phyloP scores from a whole-genome alignment of 2,329 filamentous ascomycete species.

The Dactylellina cionopaga region DNA sequence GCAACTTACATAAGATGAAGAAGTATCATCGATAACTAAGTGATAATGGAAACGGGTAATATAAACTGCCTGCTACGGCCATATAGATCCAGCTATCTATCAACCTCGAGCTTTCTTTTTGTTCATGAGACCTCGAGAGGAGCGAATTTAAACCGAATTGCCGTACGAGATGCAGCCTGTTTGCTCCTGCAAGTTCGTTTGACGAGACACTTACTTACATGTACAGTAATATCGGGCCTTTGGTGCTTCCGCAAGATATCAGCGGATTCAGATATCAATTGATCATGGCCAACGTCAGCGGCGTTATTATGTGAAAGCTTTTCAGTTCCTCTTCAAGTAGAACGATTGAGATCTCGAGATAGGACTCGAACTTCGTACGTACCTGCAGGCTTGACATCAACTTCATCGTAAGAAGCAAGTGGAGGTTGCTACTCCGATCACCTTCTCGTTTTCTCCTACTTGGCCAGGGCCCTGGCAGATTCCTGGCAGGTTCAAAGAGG shows the following conservation, averaged over 20 bases:
- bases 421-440: background rate
- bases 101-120: no score
- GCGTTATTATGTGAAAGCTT: background rate
- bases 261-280: no score
- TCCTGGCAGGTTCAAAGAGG: no score
- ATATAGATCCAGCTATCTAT: background rate
- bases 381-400: background rate
- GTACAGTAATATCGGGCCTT: no score
- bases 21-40: background rate
- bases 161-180: background rate
- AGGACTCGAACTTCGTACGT: background rate
- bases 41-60: conserved; percentile 12
- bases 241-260: no score
- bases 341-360: background rate
- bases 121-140: no score
- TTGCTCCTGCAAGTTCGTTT: conserved; percentile 1
- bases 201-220: background rate
- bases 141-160: background rate
- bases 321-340: background rate
- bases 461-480: no score
- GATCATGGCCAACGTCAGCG: background rate
- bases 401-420: background rate
- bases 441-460: background rate
- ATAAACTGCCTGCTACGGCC: background rate
- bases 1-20: background rate